phyloP scores from a whole-genome alignment of 306 rosid species.

The Cucurbita pepo region DNA sequence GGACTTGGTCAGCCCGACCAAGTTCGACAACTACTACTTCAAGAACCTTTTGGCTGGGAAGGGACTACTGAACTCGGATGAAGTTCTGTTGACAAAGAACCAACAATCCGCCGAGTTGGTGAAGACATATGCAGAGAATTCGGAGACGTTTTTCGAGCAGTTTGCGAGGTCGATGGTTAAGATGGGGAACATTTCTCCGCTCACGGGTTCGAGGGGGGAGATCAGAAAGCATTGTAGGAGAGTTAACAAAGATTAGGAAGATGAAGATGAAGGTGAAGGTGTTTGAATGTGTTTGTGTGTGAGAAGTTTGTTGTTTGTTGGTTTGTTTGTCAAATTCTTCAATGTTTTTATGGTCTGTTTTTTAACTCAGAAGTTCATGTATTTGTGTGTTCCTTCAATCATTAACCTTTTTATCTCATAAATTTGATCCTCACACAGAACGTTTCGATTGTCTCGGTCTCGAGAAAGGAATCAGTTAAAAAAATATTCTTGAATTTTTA shows the following conservation, averaged over 20 bases:
- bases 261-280: not conserved
- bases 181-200: conserved; percentile 81
- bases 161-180: conserved; percentile 71
- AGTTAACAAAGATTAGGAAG: conserved; percentile 19
- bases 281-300: not conserved
- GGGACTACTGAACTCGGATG: conserved; percentile 69
- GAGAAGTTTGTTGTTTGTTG: not conserved
- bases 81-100: conserved; percentile 48
- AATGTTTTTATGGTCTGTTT: not conserved
- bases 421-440: no score
- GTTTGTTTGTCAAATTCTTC: not conserved
- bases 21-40: conserved; percentile 71
- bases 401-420: no score
- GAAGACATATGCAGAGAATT: conserved; percentile 43
- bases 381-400: no score
- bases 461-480: no score
- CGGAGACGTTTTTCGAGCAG: conserved; percentile 49
- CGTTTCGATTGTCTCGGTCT: no score
- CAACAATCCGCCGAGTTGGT: conserved; percentile 41
- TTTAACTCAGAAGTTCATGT: not conserved
- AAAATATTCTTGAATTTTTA: no score
- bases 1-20: conserved; percentile 55
- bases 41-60: conserved; percentile 60
- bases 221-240: conserved; percentile 55
- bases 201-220: conserved; percentile 71